Evolutionary conservation across 2,329 filamentous ascomycete species (phyloP), one percentile per base, ranked within the genome.

Genomic region (Colletotrichum brevisporum): DNA sequence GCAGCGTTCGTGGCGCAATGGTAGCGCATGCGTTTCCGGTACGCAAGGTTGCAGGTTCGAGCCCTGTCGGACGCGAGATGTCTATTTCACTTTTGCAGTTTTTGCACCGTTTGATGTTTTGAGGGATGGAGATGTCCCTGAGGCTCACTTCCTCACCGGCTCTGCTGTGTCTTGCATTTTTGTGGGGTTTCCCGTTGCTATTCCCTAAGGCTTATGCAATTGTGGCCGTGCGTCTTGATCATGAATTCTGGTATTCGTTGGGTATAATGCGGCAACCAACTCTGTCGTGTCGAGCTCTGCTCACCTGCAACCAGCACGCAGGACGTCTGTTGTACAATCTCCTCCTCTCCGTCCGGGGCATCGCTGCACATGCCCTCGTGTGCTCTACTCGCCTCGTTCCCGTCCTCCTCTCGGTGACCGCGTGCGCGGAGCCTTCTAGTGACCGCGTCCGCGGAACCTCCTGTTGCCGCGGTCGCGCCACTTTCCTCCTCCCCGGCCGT

Each of bases 361-460:
- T 21, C 8, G 47, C 5, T 12, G 12, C 47, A 21, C 21, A 9
- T 50, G 10, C 47, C 8, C 18, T 47, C 18, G 8, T 2, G 16
- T 26, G 1, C 47, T 50, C 47, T 5, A 1, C 18, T 1, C n/a
- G n/a, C 3, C n/a, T n/a, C 6, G 21, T 13, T 13, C 47, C 18
- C 47, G 18, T 4, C 10, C n/a, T n/a, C 24, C 3, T 12, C 13
- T 21, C 24, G 70, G 39, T 72, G 69, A 12, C 66, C 69, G 18
- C 69, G 67, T 6, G 78, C 78, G 55, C 81, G 77, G 60, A 79
- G 83, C 45, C 45, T 5, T 5, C 31, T 18, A 71, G 43, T 72
- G 69, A 8, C 69, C 69, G n/a, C 69, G 67, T 6, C 78, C 79
- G 54, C 81, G 77, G 60, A 79, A 83, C 27, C 80, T 75, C 54